Base-by-base conservation (phyloP, 2,329 filamentous ascomycete genomes). In the Aspergillus sclerotialis region DNA sequence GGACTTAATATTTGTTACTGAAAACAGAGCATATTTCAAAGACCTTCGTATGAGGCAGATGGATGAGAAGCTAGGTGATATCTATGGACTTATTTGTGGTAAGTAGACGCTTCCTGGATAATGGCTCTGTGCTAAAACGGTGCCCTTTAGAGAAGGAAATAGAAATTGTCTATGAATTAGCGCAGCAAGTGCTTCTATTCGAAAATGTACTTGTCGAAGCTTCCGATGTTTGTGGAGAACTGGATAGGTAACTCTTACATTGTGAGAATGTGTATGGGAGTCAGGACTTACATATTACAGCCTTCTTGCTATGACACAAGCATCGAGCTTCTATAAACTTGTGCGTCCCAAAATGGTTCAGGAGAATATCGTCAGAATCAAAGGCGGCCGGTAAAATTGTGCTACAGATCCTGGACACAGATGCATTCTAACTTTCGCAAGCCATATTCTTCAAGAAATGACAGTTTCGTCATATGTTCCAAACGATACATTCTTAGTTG, bases 41-140 rank as follows among this genome's bases (percentile, higher is more conserved):
- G 94, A 89, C 44, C 68, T 63, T 4, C 73, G 80, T 37, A 94
- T 94, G 81, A 72, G 68, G 38, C 80, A 89, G 42, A 74, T 98
- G 60, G 90, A 96, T 51, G 69, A 75, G 7, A 74, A 82, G 37
- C 80, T 87, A 45, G 92, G 92, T 8, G 90, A 96, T 56, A 73
- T 94, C 18, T 90, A 90, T 49, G 80, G 83, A 24, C 72, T 78
- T 37, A 94, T 98, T 36, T 84, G 84, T 48, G 83, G 85, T 84
- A 68, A 53, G 70, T 40, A n/a, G 32, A 11, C 27, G 37, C 26
- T 32, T 14, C 8, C 13, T 17, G 23, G 12, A 30, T 25, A 5
- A 13, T 31, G 12, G 9, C 36, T 28, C 39, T 9, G 31, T 9
- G 6, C 7, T 13, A 28, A 6, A 18, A 15, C 15, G 4, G 7